A percentile compares a stretch with the other conserved stretches of the same genome.
Conservation (phyloP, 2,329 filamentous ascomycete species). For the Aspergillus felis region DNA sequence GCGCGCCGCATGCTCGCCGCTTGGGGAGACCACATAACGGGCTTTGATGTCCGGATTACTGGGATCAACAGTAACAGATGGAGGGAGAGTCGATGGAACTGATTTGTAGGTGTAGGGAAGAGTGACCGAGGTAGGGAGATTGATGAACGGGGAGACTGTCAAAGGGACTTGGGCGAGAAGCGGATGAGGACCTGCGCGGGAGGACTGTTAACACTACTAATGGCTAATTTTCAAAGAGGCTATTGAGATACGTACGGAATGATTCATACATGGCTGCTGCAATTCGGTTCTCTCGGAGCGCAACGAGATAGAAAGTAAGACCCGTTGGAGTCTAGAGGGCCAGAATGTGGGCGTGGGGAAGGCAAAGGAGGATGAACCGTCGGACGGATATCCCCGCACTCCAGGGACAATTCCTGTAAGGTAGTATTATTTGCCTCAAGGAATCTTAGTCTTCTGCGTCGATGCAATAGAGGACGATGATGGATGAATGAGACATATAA, state of each 20-base stretch:
- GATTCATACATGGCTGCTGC: constrained; percentile 41
- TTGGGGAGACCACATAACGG: constrained; percentile 74
- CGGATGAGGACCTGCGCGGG: constrained; percentile 65
- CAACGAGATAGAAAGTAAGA: background rate
- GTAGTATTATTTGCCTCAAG: too few relatives aligned
- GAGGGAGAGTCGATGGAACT: constrained; percentile 80
- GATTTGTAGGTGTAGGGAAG: constrained; percentile 94
- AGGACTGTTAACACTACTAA: background rate
- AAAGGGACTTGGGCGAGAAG: constrained; percentile 89
- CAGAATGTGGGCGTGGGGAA: background rate
- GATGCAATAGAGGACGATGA: too few relatives aligned
- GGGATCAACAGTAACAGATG: constrained; percentile 58
- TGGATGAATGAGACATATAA: too few relatives aligned
- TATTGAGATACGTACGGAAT: constrained; percentile 32
- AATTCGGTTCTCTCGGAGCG: too few relatives aligned
- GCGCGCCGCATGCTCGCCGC: constrained; percentile 76
- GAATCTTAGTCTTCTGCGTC: too few relatives aligned
- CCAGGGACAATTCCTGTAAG: background rate
- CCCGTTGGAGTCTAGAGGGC: background rate
- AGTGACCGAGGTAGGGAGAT: constrained; percentile 81
- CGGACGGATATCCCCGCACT: background rate
- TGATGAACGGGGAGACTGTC: constrained; percentile 90
- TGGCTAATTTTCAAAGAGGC: background rate
- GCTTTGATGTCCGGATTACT: constrained; percentile 46
- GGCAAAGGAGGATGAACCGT: background rate